Evolutionary conservation across 2,329 filamentous ascomycete species (phyloP).

Genomic region (Pezicula carpinea): DNA sequence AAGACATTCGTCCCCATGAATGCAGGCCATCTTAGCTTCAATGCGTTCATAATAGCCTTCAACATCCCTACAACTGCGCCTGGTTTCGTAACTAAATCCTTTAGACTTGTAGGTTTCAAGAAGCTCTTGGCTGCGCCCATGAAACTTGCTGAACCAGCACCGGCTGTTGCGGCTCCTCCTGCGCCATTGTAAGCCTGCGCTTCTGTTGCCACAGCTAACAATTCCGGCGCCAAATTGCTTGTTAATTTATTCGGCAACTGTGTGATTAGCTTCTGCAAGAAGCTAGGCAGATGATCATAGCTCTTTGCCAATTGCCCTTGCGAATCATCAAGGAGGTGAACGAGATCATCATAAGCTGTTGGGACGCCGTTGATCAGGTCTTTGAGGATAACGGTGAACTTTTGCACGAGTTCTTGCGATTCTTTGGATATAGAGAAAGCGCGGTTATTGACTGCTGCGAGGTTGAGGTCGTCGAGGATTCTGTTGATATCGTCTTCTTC

Average conservation of each 20-base stretch:
- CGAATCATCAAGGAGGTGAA: conserved; percentile 53
- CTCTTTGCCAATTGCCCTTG: conserved; percentile 55
- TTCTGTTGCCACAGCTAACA: conserved; percentile 74
- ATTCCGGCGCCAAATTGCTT: conserved; percentile 69
- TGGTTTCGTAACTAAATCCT: conserved; percentile 78
- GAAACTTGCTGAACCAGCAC: conserved; percentile 22
- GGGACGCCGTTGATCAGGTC: conserved; percentile 90
- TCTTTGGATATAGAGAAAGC: conserved; percentile 82
- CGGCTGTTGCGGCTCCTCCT: conserved; percentile 2
- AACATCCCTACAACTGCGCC: conserved; percentile 82
- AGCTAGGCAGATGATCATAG: conserved; percentile 67
- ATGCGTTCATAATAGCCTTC: conserved; percentile 82
- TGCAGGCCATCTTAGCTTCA: conserved; percentile 84
- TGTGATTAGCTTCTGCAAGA: conserved; percentile 81
- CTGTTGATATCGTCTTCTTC: conserved; percentile 70
- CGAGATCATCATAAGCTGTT: conserved; percentile 89
- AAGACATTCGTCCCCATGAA: conserved; percentile 88
- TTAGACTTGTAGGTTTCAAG: conserved; percentile 66
- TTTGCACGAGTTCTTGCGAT: conserved; percentile 72
- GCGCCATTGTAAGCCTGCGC: conserved; percentile 42
- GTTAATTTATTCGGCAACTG: conserved; percentile 80
- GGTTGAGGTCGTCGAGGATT: conserved; percentile 79
- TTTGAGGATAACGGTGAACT: conserved; percentile 87
- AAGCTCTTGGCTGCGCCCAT: conserved; percentile 61
- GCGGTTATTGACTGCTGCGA: conserved; percentile 78